These are phyloP conservation scores for Alternaria ventricosa DNA, from an alignment of 2,329 filamentous ascomycete genomes.

Conservation along the genomic window DNA sequence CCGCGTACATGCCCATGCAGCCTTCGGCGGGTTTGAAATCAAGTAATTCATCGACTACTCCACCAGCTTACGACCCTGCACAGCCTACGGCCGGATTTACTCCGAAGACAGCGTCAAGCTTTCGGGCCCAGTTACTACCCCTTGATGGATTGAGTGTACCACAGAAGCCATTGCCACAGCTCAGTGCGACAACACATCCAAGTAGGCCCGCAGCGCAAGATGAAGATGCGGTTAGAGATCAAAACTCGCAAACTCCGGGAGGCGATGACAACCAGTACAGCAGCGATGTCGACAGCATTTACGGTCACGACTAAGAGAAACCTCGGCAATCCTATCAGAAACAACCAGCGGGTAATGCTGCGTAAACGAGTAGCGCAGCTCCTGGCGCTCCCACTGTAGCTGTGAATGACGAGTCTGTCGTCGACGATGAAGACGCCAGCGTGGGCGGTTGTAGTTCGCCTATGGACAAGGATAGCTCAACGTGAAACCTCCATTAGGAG, in stretches of 20 bases:
- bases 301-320: not conserved
- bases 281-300: not conserved
- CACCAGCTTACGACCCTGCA: not conserved
- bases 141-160: not conserved
- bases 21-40: not conserved
- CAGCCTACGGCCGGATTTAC: not conserved
- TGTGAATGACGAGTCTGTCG: too few species aligned
- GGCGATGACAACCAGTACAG: not conserved
- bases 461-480: not conserved
- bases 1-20: too few species aligned
- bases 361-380: not conserved
- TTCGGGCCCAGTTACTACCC: not conserved
- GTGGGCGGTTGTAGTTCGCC: not conserved
- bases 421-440: not conserved
- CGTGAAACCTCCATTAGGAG: not conserved
- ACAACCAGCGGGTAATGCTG: too few species aligned
- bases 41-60: not conserved
- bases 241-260: not conserved
- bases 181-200: not conserved
- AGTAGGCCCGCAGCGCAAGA: not conserved
- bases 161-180: not conserved
- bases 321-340: not conserved
- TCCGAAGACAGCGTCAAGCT: not conserved
- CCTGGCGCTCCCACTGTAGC: not conserved
- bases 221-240: not conserved